Evolutionary conservation across 1,284 basidiomycete genomes (phyloP).

Genomic region (Rhodotorula glutinis): DNA sequence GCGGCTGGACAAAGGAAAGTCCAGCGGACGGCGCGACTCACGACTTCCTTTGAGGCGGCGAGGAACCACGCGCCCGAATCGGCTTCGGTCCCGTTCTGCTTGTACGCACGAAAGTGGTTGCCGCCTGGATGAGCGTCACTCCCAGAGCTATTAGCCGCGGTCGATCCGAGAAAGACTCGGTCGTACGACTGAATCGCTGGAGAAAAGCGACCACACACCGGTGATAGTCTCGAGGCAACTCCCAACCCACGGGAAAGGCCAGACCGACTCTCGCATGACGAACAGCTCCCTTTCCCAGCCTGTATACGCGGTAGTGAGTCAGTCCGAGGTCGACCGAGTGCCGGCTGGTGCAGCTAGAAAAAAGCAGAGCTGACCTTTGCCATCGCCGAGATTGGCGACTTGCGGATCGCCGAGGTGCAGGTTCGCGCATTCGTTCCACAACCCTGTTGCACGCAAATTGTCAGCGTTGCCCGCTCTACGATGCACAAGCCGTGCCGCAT

Average conservation of each 20-base stretch:
- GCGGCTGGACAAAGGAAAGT: not conserved
- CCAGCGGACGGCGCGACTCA: not conserved
- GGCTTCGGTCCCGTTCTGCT: slow-evolving; percentile 48
- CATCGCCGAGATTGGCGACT: slow-evolving; percentile 48
- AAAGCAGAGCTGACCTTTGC: slow-evolving; percentile 41
- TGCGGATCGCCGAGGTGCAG: slow-evolving; percentile 48
- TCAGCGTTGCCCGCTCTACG: too few relatives aligned
- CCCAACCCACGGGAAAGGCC: slow-evolving; percentile 44
- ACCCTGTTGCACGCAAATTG: too few relatives aligned
- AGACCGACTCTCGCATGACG: slow-evolving; percentile 45
- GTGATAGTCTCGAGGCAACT: slow-evolving; percentile 47
- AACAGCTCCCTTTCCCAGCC: slow-evolving; percentile 47
- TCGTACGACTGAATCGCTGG: too few relatives aligned
- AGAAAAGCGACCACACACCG: slow-evolving; percentile 41
- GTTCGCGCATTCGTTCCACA: slow-evolving; percentile 48
- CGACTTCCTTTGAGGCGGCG: slow-evolving; percentile 46
- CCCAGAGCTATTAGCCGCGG: too few relatives aligned
- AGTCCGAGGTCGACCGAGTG: not conserved
- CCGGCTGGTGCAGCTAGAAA: slow-evolving; percentile 31
- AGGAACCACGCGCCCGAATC: slow-evolving; percentile 49
- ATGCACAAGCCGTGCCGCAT: too few relatives aligned
- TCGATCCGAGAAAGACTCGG: too few relatives aligned
- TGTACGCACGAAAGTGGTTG: slow-evolving; percentile 49
- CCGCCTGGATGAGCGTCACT: slow-evolving; percentile 38
- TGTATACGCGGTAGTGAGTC: slow-evolving; percentile 7